Evolutionary conservation across 2,329 filamentous ascomycete species (phyloP).

Genomic region (Hortaea sp.): DNA sequence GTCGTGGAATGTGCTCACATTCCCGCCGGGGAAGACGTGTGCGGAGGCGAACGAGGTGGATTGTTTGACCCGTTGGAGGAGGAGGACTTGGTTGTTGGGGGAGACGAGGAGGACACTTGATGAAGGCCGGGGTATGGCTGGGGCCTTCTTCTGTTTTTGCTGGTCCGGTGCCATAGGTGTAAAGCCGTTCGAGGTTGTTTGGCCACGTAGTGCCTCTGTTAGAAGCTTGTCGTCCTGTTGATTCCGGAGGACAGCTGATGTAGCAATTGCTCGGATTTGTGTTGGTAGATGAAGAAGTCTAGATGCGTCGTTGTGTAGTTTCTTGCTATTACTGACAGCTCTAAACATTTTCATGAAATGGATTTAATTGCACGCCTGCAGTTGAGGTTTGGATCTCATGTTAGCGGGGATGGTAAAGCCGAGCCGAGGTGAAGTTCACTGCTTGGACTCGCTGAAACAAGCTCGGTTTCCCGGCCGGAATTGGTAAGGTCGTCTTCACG

Average conservation of each 20-base stretch:
- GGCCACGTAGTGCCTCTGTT: conserved; percentile 5
- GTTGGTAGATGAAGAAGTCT: conserved; percentile 1
- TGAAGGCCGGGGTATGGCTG: conserved; percentile 50
- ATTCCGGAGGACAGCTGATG: neutral
- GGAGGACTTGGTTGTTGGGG: conserved; percentile 73
- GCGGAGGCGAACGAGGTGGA: conserved; percentile 81
- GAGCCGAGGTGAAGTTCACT: too few species aligned
- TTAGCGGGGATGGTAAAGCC: too few species aligned
- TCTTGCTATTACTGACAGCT: too few species aligned
- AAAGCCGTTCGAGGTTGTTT: conserved; percentile 11
- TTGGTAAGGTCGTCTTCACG: too few species aligned
- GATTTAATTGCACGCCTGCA: too few species aligned
- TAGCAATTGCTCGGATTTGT: conserved; percentile 2
- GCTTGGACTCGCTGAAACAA: too few species aligned
- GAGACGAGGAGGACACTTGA: conserved; percentile 75
- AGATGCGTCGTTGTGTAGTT: neutral
- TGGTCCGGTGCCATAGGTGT: conserved; percentile 8
- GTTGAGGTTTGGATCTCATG: too few species aligned
- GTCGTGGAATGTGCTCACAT: conserved; percentile 68
- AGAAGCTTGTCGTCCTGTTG: conserved; percentile 7
- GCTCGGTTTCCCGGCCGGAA: too few species aligned
- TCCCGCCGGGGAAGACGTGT: conserved; percentile 91
- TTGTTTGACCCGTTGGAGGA: conserved; percentile 75
- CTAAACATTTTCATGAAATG: too few species aligned
- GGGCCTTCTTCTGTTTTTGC: conserved; percentile 26